A percentile compares a stretch with the other conserved stretches of the same genome.
Evolutionary conservation across 164 flowering plant species (phyloP).

Genomic region (Magnolia officinalis): DNA sequence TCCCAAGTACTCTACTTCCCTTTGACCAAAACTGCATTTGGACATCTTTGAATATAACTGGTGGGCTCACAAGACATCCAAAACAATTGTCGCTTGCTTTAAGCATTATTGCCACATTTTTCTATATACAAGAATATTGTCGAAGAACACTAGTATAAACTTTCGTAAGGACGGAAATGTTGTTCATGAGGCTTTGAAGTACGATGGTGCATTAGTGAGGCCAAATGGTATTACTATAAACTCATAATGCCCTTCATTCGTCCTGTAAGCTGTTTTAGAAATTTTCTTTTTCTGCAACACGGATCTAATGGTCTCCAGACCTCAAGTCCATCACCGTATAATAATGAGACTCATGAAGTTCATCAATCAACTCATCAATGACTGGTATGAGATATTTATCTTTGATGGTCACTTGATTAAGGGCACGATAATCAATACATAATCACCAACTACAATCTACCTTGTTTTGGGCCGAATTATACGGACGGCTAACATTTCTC

Average conservation of each 20-base stretch:
- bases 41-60: not conserved
- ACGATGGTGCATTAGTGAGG: slow-evolving; percentile 1
- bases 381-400: not conserved
- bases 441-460: not conserved
- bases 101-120: not conserved
- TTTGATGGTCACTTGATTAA: not conserved
- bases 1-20: not conserved
- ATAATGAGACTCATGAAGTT: not conserved
- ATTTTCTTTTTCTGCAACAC: not conserved
- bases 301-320: not conserved
- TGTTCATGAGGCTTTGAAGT: not conserved
- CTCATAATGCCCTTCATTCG: not conserved
- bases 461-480: not conserved
- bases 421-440: not conserved
- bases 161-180: not conserved
- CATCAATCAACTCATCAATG: not conserved
- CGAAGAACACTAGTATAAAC: not conserved
- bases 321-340: not conserved
- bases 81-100: not conserved
- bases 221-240: not conserved
- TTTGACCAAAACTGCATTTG: not conserved
- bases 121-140: not conserved
- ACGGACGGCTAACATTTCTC: too few relatives aligned
- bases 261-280: not conserved
- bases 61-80: not conserved